A percentile compares a stretch with the other conserved stretches of the same genome.
These are phyloP conservation scores for Avena sativa DNA, from an alignment of 176 grass and related monocot genomes.

Conservation along the genomic window DNA sequence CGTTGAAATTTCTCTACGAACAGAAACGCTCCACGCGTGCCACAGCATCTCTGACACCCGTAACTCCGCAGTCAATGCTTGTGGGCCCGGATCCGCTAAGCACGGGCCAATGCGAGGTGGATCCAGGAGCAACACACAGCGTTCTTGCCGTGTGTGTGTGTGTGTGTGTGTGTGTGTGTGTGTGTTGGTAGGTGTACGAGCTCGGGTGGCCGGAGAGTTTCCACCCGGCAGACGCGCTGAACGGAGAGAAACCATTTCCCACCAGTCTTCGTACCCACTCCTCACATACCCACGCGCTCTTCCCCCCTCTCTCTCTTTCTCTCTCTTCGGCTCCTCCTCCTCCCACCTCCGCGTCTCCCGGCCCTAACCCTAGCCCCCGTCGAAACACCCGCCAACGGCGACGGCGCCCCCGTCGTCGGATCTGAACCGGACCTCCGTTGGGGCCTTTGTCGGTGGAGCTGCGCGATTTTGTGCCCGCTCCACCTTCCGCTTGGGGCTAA, in stretches of 20 bases:
- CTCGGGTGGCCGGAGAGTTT: constrained; percentile 20
- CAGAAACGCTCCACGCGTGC: constrained; percentile 20
- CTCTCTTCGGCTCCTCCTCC: background rate
- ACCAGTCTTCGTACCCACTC: constrained; percentile 31
- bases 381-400: background rate
- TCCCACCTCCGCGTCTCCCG: background rate
- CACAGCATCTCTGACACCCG: background rate
- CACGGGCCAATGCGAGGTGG: background rate
- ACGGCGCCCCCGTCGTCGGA: background rate
- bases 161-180: too few species aligned
- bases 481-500: background rate
- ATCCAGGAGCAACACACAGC: too few species aligned
- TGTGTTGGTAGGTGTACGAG: background rate
- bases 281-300: background rate
- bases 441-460: background rate
- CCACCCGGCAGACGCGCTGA: background rate
- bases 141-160: too few species aligned
- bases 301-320: background rate
- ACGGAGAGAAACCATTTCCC: constrained; percentile 2
- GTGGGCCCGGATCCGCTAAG: background rate
- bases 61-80: background rate
- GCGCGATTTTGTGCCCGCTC: background rate
- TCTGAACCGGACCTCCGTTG: background rate
- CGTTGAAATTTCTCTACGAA: background rate
- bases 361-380: constrained; percentile 34